These are phyloP conservation scores for Aspergillus terreus DNA, from an alignment of 2,329 filamentous ascomycete genomes.

Conservation along the genomic window DNA sequence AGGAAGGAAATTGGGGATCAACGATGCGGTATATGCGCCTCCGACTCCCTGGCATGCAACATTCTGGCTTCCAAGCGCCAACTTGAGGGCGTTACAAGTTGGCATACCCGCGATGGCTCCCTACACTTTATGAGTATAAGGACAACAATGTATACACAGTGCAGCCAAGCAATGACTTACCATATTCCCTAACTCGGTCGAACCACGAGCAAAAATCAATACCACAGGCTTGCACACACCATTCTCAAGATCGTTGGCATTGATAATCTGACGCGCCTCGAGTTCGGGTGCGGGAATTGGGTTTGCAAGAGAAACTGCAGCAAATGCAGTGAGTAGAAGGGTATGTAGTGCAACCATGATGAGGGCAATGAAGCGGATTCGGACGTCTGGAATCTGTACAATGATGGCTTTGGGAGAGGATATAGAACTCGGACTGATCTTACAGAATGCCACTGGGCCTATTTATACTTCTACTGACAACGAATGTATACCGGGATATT, in stretches of 20 bases:
- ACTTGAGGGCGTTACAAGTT: conserved; percentile 21
- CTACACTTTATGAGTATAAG: conserved; percentile 5
- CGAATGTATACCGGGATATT: too few species aligned
- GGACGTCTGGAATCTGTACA: too few species aligned
- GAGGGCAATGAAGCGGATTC: too few species aligned
- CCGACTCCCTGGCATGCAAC: conserved; percentile 42
- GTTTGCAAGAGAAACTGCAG: not conserved
- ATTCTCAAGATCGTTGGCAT: conserved; percentile 31
- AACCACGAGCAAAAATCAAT: conserved; percentile 39
- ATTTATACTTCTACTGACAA: too few species aligned
- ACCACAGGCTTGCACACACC: conserved; percentile 33
- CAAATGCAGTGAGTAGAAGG: not conserved
- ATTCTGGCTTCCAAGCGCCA: conserved; percentile 6
- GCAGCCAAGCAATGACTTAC: conserved; percentile 12
- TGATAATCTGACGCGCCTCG: not conserved
- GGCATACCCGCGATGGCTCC: conserved; percentile 22
- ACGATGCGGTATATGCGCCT: conserved; percentile 35
- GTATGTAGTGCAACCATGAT: not conserved
- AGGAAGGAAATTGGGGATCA: conserved; percentile 35
- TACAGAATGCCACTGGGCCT: too few species aligned
- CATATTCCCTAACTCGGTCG: conserved; percentile 35
- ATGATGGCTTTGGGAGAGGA: too few species aligned
- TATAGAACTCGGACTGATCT: too few species aligned
- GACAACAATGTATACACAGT: too few species aligned
- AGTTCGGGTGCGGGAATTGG: not conserved